Percentiles rank a stretch among this genome's conserved stretches.
Conservation (phyloP, 805 yeast species). For the Candida wancherniae region DNA sequence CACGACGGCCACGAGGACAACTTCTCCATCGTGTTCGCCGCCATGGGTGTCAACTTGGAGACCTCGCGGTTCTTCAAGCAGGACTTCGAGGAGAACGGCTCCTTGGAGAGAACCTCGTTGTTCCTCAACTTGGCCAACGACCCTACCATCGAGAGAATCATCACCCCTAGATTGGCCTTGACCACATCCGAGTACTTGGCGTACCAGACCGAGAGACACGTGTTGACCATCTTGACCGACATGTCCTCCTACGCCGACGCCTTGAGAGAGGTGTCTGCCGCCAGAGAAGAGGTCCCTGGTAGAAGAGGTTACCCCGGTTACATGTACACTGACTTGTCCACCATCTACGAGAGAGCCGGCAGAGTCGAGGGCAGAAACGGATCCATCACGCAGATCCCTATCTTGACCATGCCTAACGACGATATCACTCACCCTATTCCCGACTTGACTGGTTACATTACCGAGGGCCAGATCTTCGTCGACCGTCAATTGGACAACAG, state of each 20-base stretch:
- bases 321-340: constrained; percentile 99
- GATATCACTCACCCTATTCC: constrained; percentile 99
- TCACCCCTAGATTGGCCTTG: constrained; percentile 97
- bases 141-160: constrained; percentile 98
- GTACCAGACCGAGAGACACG: constrained; percentile 98
- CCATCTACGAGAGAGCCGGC: constrained; percentile 99
- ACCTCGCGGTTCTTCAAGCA: constrained; percentile 98
- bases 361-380: constrained; percentile 99
- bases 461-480: constrained; percentile 97
- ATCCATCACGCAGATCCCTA: constrained; percentile 98
- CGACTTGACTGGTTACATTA: constrained; percentile 98
- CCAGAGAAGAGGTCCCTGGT: constrained; percentile 99
- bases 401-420: constrained; percentile 99
- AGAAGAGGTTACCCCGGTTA: constrained; percentile 99
- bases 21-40: constrained; percentile 98
- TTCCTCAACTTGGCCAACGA: constrained; percentile 97
- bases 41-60: constrained; percentile 99
- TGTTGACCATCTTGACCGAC: constrained; percentile 94
- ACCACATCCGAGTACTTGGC: constrained; percentile 99
- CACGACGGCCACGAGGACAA: constrained; percentile 99
- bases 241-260: constrained; percentile 99
- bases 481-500: constrained; percentile 95
- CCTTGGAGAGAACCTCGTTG: constrained; percentile 94
- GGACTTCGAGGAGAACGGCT: constrained; percentile 98
- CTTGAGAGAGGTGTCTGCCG: constrained; percentile 98